These are phyloP conservation scores for Colletotrichum neosansevieriae DNA, from an alignment of 2,329 filamentous ascomycete genomes.

Conservation along the genomic window DNA sequence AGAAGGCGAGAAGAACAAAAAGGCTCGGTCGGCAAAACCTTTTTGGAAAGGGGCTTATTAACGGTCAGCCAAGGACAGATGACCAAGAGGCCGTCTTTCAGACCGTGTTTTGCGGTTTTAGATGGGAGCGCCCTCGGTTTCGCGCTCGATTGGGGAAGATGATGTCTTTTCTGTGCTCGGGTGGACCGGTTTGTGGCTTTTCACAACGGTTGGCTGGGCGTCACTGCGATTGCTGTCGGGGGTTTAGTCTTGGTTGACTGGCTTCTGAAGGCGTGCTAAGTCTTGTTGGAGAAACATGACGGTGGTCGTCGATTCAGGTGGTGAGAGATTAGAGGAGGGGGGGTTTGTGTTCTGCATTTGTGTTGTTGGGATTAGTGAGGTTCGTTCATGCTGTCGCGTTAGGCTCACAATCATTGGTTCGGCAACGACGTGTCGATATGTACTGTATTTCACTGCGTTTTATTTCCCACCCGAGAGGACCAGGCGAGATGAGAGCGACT, in stretches of 20 bases:
- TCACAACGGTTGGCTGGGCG: conserved; percentile 8
- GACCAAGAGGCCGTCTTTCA: not conserved
- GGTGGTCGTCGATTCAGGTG: not conserved
- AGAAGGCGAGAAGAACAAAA: not conserved
- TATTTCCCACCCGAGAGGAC: too few relatives aligned
- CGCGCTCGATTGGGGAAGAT: too few relatives aligned
- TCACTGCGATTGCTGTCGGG: not conserved
- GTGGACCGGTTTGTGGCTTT: not conserved
- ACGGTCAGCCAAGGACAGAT: not conserved
- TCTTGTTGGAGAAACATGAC: not conserved
- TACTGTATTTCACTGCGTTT: too few relatives aligned
- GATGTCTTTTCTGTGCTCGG: too few relatives aligned
- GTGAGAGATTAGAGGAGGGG: not conserved
- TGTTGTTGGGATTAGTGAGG: not conserved
- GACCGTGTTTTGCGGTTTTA: too few relatives aligned
- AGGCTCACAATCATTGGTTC: too few relatives aligned
- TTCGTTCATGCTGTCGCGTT: too few relatives aligned
- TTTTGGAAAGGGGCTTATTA: not conserved
- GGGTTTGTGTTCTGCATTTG: not conserved
- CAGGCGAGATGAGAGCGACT: too few relatives aligned
- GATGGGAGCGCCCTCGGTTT: too few relatives aligned
- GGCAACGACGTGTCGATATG: too few relatives aligned
- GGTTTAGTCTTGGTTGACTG: not conserved
- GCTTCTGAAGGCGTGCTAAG: not conserved
- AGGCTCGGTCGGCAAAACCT: conserved; percentile 5